Conservation (phyloP, 441 rosid genomes). For the Eutrema salsugineum region DNA sequence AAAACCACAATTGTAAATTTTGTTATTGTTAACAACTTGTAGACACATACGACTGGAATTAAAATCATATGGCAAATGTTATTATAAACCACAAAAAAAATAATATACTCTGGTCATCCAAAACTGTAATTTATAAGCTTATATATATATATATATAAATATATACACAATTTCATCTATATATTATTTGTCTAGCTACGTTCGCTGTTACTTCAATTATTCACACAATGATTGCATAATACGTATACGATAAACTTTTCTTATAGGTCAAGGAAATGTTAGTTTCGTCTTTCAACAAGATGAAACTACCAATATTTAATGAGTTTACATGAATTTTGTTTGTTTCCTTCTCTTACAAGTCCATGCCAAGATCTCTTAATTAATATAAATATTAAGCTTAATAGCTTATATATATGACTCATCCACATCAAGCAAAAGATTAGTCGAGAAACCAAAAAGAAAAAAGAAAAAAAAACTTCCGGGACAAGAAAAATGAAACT, state of each 20-base stretch:
- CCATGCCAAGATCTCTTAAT: conserved; percentile 12
- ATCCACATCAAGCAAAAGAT: background rate
- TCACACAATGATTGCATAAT: background rate
- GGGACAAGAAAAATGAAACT: conserved; percentile 13
- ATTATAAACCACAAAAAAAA: background rate
- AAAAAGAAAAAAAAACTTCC: too few relatives aligned
- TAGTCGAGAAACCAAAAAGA: background rate
- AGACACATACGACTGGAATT: too few relatives aligned
- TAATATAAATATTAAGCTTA: conserved; percentile 16
- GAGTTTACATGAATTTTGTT: background rate
- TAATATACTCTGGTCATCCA: too few relatives aligned
- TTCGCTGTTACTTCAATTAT: background rate
- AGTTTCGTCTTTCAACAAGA: background rate
- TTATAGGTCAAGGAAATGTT: conserved; percentile 20
- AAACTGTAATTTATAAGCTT: too few relatives aligned
- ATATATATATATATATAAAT: too few relatives aligned
- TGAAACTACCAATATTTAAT: background rate
- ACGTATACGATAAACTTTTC: background rate
- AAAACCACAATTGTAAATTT: too few relatives aligned
- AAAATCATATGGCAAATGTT: too few relatives aligned
- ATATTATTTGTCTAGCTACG: background rate
- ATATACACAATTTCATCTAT: background rate
- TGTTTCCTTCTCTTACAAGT: conserved; percentile 8
- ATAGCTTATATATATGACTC: too few relatives aligned
- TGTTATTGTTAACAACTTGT: too few relatives aligned